These are phyloP conservation scores for Emergomyces africanus DNA, from an alignment of 2,329 filamentous ascomycete species.

Conservation along the genomic window DNA sequence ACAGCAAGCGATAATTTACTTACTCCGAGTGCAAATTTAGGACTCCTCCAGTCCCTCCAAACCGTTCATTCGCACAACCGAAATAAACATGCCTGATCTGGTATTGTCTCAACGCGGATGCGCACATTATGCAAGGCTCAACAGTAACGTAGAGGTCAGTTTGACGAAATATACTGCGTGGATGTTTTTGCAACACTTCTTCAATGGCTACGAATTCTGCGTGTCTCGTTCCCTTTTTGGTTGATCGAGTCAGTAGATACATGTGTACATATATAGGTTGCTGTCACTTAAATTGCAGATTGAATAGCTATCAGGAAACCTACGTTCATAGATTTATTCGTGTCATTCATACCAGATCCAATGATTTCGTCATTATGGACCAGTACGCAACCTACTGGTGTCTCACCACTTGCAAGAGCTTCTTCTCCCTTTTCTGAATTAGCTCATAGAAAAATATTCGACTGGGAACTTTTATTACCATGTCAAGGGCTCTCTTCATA, in stretches of 20 bases:
- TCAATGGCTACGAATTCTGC: constrained; percentile 86
- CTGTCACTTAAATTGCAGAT: background rate
- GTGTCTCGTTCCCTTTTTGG: constrained; percentile 66
- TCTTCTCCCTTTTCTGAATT: constrained; percentile 54
- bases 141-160: constrained; percentile 90
- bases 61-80: constrained; percentile 90
- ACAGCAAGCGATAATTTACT: constrained; percentile 15
- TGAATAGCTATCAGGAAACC: constrained; percentile 8
- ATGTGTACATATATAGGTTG: background rate
- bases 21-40: constrained; percentile 68
- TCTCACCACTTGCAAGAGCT: constrained; percentile 77
- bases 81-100: constrained; percentile 85
- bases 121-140: constrained; percentile 98
- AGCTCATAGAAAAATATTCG: background rate
- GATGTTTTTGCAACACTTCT: constrained; percentile 50
- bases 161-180: constrained; percentile 55
- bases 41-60: constrained; percentile 90
- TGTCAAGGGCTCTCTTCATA: constrained; percentile 74
- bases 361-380: constrained; percentile 70
- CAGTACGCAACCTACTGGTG: constrained; percentile 90
- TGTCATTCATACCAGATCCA: constrained; percentile 90
- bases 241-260: background rate
- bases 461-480: constrained; percentile 43
- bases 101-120: constrained; percentile 78
- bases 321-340: constrained; percentile 68